Conservation (phyloP, 352 stramenopile genomes). For the Globisporangium yorkense region DNA sequence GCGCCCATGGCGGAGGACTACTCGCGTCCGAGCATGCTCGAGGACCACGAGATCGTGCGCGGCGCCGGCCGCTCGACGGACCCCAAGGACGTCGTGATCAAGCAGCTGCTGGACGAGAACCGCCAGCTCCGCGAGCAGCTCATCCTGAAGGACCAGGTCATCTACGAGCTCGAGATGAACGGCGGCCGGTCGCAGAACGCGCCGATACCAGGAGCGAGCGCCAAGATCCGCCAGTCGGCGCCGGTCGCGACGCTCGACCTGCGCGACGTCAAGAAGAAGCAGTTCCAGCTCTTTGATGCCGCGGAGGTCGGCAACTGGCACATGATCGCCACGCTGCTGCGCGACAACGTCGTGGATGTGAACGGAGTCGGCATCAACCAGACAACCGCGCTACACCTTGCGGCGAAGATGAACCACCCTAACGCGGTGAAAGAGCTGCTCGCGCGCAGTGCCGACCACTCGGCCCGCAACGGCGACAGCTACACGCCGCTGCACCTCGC, state of each 20-base stretch:
- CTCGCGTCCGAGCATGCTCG: constrained; percentile 72
- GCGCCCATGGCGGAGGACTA: constrained; percentile 46
- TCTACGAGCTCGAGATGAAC: constrained; percentile 78
- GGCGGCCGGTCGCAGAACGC: constrained; percentile 29
- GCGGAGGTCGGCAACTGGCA: constrained; percentile 82
- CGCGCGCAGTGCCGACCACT: constrained; percentile 56
- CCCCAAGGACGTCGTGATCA: constrained; percentile 84
- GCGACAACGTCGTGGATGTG: constrained; percentile 82
- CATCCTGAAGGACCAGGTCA: constrained; percentile 78
- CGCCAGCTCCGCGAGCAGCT: constrained; percentile 68
- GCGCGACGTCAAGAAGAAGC: constrained; percentile 85
- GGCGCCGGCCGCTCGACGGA: constrained; percentile 74
- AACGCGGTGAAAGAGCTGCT: constrained; percentile 74
- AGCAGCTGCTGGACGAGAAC: constrained; percentile 83
- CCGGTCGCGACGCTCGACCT: constrained; percentile 82
- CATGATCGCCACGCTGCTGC: constrained; percentile 69
- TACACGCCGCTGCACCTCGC: constrained; percentile 79
- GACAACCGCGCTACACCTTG: constrained; percentile 73
- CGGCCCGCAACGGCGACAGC: constrained; percentile 68
- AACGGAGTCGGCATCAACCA: constrained; percentile 86
- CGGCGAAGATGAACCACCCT: constrained; percentile 68
- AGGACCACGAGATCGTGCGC: constrained; percentile 83
- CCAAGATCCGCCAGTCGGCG: constrained; percentile 44
- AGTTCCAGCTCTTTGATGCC: constrained; percentile 84
- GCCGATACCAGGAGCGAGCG: constrained; percentile 8